Evolutionary conservation across 257 asterid species (phyloP).

Genomic region (Verbena officinalis): DNA sequence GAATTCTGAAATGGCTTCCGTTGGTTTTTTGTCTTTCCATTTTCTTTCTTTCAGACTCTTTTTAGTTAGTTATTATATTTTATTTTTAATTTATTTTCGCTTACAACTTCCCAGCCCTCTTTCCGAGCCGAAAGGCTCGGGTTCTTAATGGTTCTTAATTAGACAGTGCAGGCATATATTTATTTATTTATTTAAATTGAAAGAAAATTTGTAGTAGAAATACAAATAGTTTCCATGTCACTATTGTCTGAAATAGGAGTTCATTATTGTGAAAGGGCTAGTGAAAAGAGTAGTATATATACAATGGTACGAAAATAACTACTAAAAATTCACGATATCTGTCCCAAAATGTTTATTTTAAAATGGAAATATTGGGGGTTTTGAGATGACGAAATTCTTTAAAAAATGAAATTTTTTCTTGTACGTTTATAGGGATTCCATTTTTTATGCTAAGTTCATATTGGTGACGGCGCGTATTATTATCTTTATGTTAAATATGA

Average conservation of each 20-base stretch:
- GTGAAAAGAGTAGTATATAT: neutral
- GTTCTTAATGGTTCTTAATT: conserved; percentile 31
- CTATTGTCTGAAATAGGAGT: too few relatives aligned
- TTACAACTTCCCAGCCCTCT: conserved; percentile 36
- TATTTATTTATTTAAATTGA: neutral
- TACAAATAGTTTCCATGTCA: neutral
- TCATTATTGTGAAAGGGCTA: neutral
- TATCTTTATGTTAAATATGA: too few relatives aligned
- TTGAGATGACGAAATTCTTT: too few relatives aligned
- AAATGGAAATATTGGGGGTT: neutral
- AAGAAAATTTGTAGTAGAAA: neutral
- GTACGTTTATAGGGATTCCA: too few relatives aligned
- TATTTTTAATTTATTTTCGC: neutral
- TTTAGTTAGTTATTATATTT: neutral
- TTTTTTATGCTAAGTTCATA: too few relatives aligned
- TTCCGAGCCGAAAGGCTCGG: conserved; percentile 65
- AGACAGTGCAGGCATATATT: neutral
- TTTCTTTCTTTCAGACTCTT: conserved; percentile 6
- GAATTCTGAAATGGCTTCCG: conserved; percentile 28
- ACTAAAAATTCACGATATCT: neutral
- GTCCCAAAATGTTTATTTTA: neutral
- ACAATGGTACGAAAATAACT: neutral
- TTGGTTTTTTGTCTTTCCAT: conserved; percentile 18
- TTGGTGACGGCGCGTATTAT: too few relatives aligned
- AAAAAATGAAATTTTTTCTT: too few relatives aligned